A percentile compares a stretch with the other conserved stretches of the same genome.
Conservation (phyloP, 345 rosid species). For the Gossypium sturtianum region DNA sequence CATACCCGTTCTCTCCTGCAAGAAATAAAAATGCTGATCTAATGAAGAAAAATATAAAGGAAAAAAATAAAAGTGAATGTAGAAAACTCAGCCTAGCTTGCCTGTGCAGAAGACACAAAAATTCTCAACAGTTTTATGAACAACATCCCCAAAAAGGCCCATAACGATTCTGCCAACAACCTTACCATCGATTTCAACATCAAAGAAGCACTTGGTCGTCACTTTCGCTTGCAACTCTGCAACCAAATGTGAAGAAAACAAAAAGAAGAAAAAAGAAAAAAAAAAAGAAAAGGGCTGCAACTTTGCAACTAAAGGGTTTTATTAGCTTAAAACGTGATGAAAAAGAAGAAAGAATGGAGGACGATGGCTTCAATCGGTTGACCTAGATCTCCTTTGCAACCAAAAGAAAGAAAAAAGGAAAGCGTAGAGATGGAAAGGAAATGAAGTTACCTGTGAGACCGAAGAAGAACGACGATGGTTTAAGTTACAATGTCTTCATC, state of each 20-base stretch:
- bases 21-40: background rate
- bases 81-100: constrained; percentile 18
- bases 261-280: too few relatives aligned
- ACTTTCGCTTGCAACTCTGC: constrained; percentile 69
- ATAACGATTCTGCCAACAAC: constrained; percentile 70
- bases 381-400: too few relatives aligned
- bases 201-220: constrained; percentile 78
- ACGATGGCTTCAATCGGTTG: too few relatives aligned
- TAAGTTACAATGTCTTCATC: too few relatives aligned
- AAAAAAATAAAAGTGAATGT: background rate
- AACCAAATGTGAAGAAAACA: constrained; percentile 20
- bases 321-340: too few relatives aligned
- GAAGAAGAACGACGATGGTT: too few relatives aligned
- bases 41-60: background rate
- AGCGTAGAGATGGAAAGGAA: too few relatives aligned
- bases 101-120: constrained; percentile 86
- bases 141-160: constrained; percentile 79
- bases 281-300: too few relatives aligned
- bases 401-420: too few relatives aligned
- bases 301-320: too few relatives aligned
- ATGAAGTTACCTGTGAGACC: too few relatives aligned
- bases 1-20: constrained; percentile 85
- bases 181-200: constrained; percentile 82
- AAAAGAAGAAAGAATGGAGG: too few relatives aligned
- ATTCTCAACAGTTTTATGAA: constrained; percentile 81